phyloP scores from a whole-genome alignment of 805 yeast genomes.

The Cyberlindnera maclurae region DNA sequence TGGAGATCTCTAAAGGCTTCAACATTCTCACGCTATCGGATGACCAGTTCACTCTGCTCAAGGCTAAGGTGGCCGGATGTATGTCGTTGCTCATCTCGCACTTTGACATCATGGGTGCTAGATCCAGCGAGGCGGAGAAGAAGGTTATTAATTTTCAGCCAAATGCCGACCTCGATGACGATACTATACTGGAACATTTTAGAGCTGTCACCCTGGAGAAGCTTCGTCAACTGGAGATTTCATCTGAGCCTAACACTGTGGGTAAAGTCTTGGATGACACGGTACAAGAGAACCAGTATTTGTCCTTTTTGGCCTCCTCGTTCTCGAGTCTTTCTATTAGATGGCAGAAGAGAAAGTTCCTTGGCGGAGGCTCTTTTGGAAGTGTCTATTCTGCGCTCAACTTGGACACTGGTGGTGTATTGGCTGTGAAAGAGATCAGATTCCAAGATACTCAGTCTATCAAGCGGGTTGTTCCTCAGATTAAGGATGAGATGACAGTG shows the following conservation, averaged over 20 bases:
- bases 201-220: constrained; percentile 63
- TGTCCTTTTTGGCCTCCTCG: constrained; percentile 80
- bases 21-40: constrained; percentile 77
- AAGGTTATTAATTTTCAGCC: constrained; percentile 37
- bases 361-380: constrained; percentile 96
- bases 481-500: constrained; percentile 95
- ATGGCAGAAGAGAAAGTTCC: constrained; percentile 93
- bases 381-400: constrained; percentile 88
- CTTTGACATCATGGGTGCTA: constrained; percentile 97
- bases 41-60: constrained; percentile 63
- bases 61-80: constrained; percentile 85
- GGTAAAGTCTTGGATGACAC: constrained; percentile 89
- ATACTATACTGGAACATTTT: constrained; percentile 46
- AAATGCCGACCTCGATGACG: constrained; percentile 46
- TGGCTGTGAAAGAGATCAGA: constrained; percentile 95
- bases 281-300: constrained; percentile 80
- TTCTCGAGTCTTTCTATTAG: constrained; percentile 85
- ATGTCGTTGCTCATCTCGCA: constrained; percentile 91
- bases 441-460: constrained; percentile 85
- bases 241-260: constrained; percentile 34
- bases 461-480: constrained; percentile 75
- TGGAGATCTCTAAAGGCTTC: constrained; percentile 88
- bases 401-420: constrained; percentile 88
- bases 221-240: constrained; percentile 54
- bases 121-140: constrained; percentile 59